Evolutionary conservation across 164 flowering plant species (phyloP).

Genomic region (Kalanchoe fedtschenkoi): DNA sequence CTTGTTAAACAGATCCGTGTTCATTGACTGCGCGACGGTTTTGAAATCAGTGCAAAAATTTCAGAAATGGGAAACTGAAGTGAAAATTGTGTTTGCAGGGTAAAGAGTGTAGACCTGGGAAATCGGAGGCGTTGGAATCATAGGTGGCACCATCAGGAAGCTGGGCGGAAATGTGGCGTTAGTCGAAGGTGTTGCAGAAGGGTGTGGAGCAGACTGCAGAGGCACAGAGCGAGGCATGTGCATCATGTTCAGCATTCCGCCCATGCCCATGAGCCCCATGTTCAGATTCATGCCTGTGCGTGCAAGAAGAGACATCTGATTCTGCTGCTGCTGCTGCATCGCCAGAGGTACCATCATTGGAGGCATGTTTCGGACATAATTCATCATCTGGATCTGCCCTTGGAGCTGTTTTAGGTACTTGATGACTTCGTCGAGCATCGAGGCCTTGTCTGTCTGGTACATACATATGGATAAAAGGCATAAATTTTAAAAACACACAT

Average conservation of each 20-base stretch:
- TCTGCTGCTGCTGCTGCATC: constrained; percentile 33
- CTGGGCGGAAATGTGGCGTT: not conserved
- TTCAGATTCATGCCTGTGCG: constrained; percentile 31
- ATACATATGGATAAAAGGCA: not conserved
- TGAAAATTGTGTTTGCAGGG: not conserved
- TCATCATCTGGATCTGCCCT: constrained; percentile 59
- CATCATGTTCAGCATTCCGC: constrained; percentile 7
- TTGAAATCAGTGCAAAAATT: not conserved
- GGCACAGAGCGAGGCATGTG: not conserved
- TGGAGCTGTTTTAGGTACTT: constrained; percentile 58
- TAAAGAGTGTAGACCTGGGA: not conserved
- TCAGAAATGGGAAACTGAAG: not conserved
- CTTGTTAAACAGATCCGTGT: not conserved
- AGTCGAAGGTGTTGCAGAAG: not conserved
- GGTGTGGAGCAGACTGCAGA: too few relatives aligned
- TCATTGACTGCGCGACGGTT: not conserved
- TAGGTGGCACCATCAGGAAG: not conserved
- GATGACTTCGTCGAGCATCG: constrained; percentile 5
- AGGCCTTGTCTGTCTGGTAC: constrained; percentile 7
- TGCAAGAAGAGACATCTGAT: constrained; percentile 45
- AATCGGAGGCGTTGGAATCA: not conserved
- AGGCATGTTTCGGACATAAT: constrained; percentile 25
- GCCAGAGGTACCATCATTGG: constrained; percentile 50
- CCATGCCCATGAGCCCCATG: constrained; percentile 28
- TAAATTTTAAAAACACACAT: not conserved